Base-by-base conservation (phyloP, 306 rosid genomes). In the Dicorynia guianensis region DNA sequence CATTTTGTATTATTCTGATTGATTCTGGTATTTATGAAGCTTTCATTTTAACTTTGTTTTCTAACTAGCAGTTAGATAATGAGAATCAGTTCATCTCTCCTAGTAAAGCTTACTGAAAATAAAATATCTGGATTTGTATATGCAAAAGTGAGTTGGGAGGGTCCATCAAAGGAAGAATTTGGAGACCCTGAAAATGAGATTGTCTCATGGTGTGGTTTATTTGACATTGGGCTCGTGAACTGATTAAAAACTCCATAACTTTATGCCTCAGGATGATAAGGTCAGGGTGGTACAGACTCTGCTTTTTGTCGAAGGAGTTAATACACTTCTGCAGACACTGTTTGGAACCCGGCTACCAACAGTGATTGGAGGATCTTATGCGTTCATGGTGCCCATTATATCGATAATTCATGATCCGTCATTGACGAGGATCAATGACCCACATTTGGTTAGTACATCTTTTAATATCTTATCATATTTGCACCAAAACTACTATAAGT, bases 301-400 rank as follows among this genome's bases (percentile, higher is more conserved):
- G 33, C 99, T 96, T 48, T 96, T 96, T 82, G 89, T 90, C 67
- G 89, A 90, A 88, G 99, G 99, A 67, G 76, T 96, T 60, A 96
- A 96, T 83, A 96, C 99, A 71, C 97, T 96, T 43, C 80, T 96
- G 59, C 99, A 96, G 78, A 92, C 99, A 25, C 88, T 96, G 59
- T 96, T 96, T 70, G 99, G 99, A 82, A 96, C 99, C 33, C 81
- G 99, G 78, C 84, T 96, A 55, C 99, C 99, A 20, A 96, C 97
- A 40, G 99, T 96, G 85, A 76, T 96, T 18, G 98, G 99, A 71
- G 99, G 99, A 15, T 96, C 98, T 54, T 96, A 89, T 71, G 98
- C 99, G 48, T 92, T 87, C 81, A 96, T 96, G 99, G 93, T 92
- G 64, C 99, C 99, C 43, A 89, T 96, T 35, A 92, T 96, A 73